phyloP scores from a whole-genome alignment of 2,329 filamentous ascomycete species.

The Huntiella decipiens region DNA sequence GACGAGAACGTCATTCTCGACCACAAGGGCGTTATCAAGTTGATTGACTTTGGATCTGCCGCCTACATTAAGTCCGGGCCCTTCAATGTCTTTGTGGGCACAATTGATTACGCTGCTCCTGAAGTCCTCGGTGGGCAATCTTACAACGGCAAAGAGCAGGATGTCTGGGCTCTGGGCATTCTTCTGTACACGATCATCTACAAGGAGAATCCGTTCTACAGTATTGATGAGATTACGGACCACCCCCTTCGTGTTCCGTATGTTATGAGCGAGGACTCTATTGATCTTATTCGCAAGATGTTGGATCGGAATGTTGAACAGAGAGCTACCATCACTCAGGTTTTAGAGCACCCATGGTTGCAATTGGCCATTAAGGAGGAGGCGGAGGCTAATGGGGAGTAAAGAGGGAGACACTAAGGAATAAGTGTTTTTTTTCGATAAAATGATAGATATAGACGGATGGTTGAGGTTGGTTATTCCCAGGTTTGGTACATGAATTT shows the following conservation, averaged over 20 bases:
- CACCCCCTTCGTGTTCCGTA: conserved; percentile 84
- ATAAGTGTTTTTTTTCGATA: neutral
- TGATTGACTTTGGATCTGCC: conserved; percentile 95
- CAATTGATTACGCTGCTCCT: conserved; percentile 97
- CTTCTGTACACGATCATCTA: conserved; percentile 97
- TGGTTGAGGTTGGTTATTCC: neutral
- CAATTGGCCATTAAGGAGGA: conserved; percentile 13
- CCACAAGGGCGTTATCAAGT: conserved; percentile 83
- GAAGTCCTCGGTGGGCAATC: conserved; percentile 85
- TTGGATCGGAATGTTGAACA: conserved; percentile 73
- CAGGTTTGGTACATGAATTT: neutral
- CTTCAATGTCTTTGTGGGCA: conserved; percentile 97
- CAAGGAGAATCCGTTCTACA: conserved; percentile 98
- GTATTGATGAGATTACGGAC: conserved; percentile 97
- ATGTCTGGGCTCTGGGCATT: conserved; percentile 95
- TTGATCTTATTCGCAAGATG: conserved; percentile 82
- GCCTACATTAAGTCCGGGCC: conserved; percentile 97
- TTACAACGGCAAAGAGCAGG: conserved; percentile 90
- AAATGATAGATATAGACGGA: neutral
- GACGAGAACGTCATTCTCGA: conserved; percentile 96
- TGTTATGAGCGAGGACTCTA: conserved; percentile 74
- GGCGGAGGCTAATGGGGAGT: conserved; percentile 1
- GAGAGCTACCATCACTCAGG: conserved; percentile 69
- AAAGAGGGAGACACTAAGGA: neutral
- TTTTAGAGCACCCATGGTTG: conserved; percentile 78